Percentiles rank a stretch among this genome's conserved stretches.
Evolutionary conservation across 2,329 filamentous ascomycete genomes (phyloP).

Genomic region (Fusarium poae): DNA sequence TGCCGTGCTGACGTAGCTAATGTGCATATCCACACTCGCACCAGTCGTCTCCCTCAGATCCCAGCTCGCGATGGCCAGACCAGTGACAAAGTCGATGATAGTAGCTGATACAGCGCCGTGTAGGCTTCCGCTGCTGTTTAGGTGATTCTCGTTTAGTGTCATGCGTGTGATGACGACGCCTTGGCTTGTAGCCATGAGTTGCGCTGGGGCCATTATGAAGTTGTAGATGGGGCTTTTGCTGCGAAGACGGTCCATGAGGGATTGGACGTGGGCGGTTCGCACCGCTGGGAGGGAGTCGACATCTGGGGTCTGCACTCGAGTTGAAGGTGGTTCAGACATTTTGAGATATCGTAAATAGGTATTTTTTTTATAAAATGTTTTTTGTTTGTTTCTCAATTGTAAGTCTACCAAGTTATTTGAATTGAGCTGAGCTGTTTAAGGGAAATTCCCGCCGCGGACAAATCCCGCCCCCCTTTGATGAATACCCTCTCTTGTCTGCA

Average conservation of each 20-base stretch:
- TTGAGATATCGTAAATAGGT: background rate
- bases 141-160: slow-evolving; percentile 65
- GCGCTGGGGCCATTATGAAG: slow-evolving; percentile 56
- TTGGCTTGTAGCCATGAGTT: slow-evolving; percentile 58
- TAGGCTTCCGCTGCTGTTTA: slow-evolving; percentile 75
- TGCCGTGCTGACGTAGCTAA: slow-evolving; percentile 75
- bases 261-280: slow-evolving; percentile 49
- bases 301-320: slow-evolving; percentile 26
- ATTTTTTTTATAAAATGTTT: background rate
- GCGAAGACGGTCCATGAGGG: slow-evolving; percentile 54
- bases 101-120: slow-evolving; percentile 80
- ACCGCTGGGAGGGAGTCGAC: slow-evolving; percentile 18
- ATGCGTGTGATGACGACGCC: slow-evolving; percentile 65
- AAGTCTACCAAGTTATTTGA: background rate
- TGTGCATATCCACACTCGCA: slow-evolving; percentile 80
- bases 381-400: background rate
- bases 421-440: slow-evolving; percentile 8
- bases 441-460: slow-evolving; percentile 43
- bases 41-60: slow-evolving; percentile 73
- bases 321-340: slow-evolving; percentile 39
- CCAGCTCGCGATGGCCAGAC: slow-evolving; percentile 76
- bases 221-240: slow-evolving; percentile 67
- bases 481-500: slow-evolving; percentile 45
- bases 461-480: slow-evolving; percentile 46
- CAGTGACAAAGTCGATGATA: slow-evolving; percentile 79